phyloP scores from a whole-genome alignment of 2,329 filamentous ascomycete genomes.

The Didymella pomorum region DNA sequence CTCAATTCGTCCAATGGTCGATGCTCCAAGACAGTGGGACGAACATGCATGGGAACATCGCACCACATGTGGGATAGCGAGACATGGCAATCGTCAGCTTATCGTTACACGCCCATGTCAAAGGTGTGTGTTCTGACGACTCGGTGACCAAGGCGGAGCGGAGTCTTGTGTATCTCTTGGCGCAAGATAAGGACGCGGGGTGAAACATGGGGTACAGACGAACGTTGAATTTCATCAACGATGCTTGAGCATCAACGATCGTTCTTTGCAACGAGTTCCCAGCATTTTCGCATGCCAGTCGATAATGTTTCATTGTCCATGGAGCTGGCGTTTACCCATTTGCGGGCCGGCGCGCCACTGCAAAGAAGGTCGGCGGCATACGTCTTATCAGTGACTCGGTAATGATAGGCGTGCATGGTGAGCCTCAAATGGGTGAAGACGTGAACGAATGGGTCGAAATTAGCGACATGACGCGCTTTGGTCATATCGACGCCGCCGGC shows the following conservation, averaged over 20 bases:
- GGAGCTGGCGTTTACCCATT: constrained; percentile 41
- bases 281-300: constrained; percentile 50
- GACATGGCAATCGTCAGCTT: constrained; percentile 25
- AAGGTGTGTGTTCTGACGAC: constrained; percentile 28
- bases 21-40: background rate
- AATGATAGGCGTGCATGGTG: constrained; percentile 46
- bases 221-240: background rate
- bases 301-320: constrained; percentile 48
- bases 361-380: constrained; percentile 19
- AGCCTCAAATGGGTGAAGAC: constrained; percentile 48
- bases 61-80: constrained; percentile 30
- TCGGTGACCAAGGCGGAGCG: constrained; percentile 30
- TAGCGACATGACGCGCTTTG: constrained; percentile 27
- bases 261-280: constrained; percentile 33
- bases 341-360: constrained; percentile 32
- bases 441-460: constrained; percentile 43
- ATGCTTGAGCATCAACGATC: background rate
- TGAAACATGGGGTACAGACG: constrained; percentile 19
- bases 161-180: constrained; percentile 33
- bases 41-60: constrained; percentile 25
- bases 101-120: constrained; percentile 31
- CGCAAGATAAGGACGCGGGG: constrained; percentile 41
- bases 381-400: constrained; percentile 23
- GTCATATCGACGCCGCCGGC: constrained; percentile 26
- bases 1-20: constrained; percentile 22